Base-by-base conservation (phyloP, 257 asterid species). In the Ligustrum vulgare region DNA sequence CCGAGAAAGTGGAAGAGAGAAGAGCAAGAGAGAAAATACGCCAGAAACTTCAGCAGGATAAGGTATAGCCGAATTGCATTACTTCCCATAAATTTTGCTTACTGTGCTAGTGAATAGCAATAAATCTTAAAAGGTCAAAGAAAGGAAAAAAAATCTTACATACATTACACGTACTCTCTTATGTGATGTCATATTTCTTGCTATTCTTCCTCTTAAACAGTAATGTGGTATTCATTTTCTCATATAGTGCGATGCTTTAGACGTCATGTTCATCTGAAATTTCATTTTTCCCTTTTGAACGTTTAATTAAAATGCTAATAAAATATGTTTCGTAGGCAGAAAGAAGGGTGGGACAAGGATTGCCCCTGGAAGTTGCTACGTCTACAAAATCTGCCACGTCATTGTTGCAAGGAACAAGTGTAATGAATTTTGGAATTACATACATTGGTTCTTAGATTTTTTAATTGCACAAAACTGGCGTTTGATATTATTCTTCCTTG, bases 31-130 rank as follows among this genome's bases (percentile, higher is more conserved):
- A 89, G 74, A 87, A 58, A 76, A 74, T 90, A 80, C 92, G 86
- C 65, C 92, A 84, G 77, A 90, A 89, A 75, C 85, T 92, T 65
- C 90, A 77, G 73, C 97, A 88, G 69, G 98, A 92, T 80, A 92
- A 87, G 96, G 96, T 90, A 79, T 73, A 75, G 18, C 75, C 63
- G 15, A 62, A 33, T 75, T 56, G 5, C 15, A 51, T 67, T 18
- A 71, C 32, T 6, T 32, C 72, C 2, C 11, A 36, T 25, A 13
- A 9, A 3, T 34, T 39, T 67, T 23, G 20, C 33, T 15, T 66
- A 72, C 28, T 22, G 1, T 56, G 15, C 0, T 60, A 33, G 25
- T 39, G 39, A 73, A 3, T 45, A 35, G 77, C 63, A 23, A 73
- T 71, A 12, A 23, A 23, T 13, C 2, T 33, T 6, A 33, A 37